These are phyloP conservation scores for Dactylellina cionopaga DNA, from an alignment of 2,329 filamentous ascomycete species.

Conservation along the genomic window DNA sequence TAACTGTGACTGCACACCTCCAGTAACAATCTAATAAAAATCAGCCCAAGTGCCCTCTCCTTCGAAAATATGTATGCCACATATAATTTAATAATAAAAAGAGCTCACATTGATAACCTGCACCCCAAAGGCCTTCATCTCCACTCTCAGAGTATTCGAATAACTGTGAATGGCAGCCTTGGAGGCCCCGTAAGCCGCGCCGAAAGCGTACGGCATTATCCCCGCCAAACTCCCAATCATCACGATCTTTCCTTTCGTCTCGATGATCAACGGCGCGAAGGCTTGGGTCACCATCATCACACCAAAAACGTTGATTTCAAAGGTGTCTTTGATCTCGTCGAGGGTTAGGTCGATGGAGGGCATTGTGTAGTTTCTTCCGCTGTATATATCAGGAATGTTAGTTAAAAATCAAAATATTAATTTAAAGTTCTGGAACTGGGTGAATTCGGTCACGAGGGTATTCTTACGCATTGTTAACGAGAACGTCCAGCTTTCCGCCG, in stretches of 20 bases:
- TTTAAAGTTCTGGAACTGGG: background rate
- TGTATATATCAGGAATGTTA: slow-evolving; percentile 46
- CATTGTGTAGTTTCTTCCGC: slow-evolving; percentile 58
- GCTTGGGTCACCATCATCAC: slow-evolving; percentile 61
- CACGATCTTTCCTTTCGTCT: slow-evolving; percentile 59
- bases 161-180: slow-evolving; percentile 63
- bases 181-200: slow-evolving; percentile 62
- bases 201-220: slow-evolving; percentile 59
- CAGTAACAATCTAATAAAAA: slow-evolving; percentile 53
- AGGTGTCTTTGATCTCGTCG: slow-evolving; percentile 56
- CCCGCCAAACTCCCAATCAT: slow-evolving; percentile 62
- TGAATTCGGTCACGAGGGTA: background rate
- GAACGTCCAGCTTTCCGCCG: slow-evolving; percentile 67
- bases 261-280: slow-evolving; percentile 61
- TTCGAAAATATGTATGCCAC: background rate
- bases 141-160: slow-evolving; percentile 62
- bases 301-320: slow-evolving; percentile 62
- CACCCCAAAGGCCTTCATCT: slow-evolving; percentile 59
- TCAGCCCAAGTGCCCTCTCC: background rate
- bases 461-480: slow-evolving; percentile 70
- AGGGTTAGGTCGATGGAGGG: slow-evolving; percentile 59
- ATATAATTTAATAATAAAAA: slow-evolving; percentile 13
- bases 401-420: background rate
- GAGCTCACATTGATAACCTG: slow-evolving; percentile 38
- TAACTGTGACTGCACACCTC: slow-evolving; percentile 52